Base-by-base conservation (phyloP, 2,329 filamentous ascomycete genomes). In the Nothomitra cinnamomea region DNA sequence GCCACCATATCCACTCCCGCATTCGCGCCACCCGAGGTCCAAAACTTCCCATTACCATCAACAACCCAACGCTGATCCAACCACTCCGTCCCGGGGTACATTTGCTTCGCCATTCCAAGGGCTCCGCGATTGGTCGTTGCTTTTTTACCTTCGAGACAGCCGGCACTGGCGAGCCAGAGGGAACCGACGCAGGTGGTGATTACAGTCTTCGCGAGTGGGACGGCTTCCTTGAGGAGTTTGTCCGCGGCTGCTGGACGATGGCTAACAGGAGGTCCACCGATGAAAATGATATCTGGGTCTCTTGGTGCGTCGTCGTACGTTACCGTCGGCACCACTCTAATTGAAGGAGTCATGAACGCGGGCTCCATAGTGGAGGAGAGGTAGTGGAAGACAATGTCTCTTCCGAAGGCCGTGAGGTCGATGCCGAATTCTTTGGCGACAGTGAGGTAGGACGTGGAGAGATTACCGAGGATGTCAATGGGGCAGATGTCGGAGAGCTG, bases 281-380 rank as follows among this genome's bases (percentile, higher is more conserved):
- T 58, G 28, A 71, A 40, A 1, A 71, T 56, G 36, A 71, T 65
- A 36, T 71, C 68, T 5, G 71, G 61, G 45, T 71, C 68, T 3
- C 67, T 62, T 2, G 69, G 69, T 7, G 65, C 67, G 45, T 58
- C 63, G 41, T 66, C 65, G 59, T 70, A 70, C 2, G 68, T 70
- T 48, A 64, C 58, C 32, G 65, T 69, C 2, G 69, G 68, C 17
- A 61, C 40, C 58, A 66, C 63, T 50, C 56, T 59, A 58, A 69
- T 60, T 6, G 61, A 59, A 0, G 63, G 62, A 0, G 64, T 68
- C 28, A 62, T 60, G 40, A 55, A 57, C n/a, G 65, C 57, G 1
- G 61, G 61, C 1, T 65, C 61, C 8, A 66, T 59, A 2, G 64
- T 62, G 2, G 65, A 62, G 7, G 66, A 62, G 32, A 69, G 65